A percentile compares a stretch with the other conserved stretches of the same genome.
These are phyloP conservation scores for Globisporangium nodosum DNA, from an alignment of 352 stramenopile species.

Conservation along the genomic window DNA sequence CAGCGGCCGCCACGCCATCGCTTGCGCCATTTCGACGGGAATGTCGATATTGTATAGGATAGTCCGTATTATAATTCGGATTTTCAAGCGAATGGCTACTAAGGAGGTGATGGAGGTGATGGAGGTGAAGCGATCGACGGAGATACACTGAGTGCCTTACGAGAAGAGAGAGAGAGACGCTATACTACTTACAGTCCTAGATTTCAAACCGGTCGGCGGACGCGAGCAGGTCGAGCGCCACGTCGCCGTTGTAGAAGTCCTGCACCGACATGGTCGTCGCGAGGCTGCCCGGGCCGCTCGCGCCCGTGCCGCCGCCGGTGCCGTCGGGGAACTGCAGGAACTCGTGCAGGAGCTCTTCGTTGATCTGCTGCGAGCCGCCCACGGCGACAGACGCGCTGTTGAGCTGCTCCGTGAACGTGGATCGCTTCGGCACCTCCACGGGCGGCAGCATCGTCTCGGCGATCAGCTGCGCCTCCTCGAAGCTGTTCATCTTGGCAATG, in stretches of 20 bases:
- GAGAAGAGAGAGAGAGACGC: too few species aligned
- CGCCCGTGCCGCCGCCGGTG: background rate
- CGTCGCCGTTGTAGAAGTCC: conserved; percentile 45
- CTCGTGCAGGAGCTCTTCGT: conserved; percentile 26
- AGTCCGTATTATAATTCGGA: too few species aligned
- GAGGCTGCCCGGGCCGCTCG: conserved; percentile 2
- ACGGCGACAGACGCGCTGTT: conserved; percentile 4
- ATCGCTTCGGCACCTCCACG: conserved; percentile 25
- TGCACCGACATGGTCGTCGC: conserved; percentile 42
- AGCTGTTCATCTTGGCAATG: conserved; percentile 22
- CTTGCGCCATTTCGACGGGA: too few species aligned
- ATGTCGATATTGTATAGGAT: too few species aligned
- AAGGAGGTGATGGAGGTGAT: too few species aligned
- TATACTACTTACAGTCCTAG: conserved; percentile 12
- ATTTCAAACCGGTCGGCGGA: conserved; percentile 50
- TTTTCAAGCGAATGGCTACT: too few species aligned
- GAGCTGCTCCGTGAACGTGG: conserved; percentile 26
- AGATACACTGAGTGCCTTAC: too few species aligned
- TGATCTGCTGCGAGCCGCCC: conserved; percentile 15
- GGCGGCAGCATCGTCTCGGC: conserved; percentile 26
- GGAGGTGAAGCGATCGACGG: too few species aligned
- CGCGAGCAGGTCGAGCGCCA: conserved; percentile 38
- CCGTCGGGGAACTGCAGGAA: conserved; percentile 32
- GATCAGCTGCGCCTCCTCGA: conserved; percentile 22
- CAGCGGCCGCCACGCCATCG: background rate